Evolutionary conservation across 176 grass and related monocot genomes (phyloP), one percentile per base, ranked within the genome.

Genomic region (Hordeum marinum): DNA sequence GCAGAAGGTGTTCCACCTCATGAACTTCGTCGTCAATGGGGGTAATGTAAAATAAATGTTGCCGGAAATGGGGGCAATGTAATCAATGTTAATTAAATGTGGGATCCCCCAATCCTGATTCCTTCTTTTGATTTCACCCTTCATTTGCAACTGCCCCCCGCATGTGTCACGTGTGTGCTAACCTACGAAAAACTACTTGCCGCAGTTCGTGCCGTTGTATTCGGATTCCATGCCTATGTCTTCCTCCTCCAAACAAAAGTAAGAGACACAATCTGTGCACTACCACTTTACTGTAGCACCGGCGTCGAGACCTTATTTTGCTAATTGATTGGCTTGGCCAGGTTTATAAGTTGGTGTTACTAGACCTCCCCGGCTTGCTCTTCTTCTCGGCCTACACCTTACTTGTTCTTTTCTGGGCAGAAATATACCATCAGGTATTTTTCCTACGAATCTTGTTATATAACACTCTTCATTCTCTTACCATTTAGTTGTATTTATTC

Each of bases 331-430:
- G 25, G 23, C 80, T 34, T 37, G 9, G 23, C 21, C 82, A 98
- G 96, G 91, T 95, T 9, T 92, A 90, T 80, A 92, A 92, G 75
- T 42, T 94, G 60, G 90, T 91, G 11, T 35, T 98, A 20, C 68
- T 98, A 21, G 93, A 96, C 85, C 83, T 98, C 78, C 96, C 96
- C 1, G 96, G 93, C 2, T 13, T 98, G 57, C 57, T 98, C 12
- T 98, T 98, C 80, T 98, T 98, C 91, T 98, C 96, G 18, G 95
- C 96, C 17, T 98, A 95, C 92, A 94, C 93, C 43, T 76, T 98
- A 40, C 96, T 98, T 35, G 96, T 98, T 61, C 90, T 98, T 48
- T 98, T 98, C 91, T 98, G 96, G 96, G 96, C 96, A 81, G 96
- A 98, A 84, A 98, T 98, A 82, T 98, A 98, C 81, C 90, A 95